These are phyloP conservation scores for Aquilaria agallochum DNA, from an alignment of 441 rosid genomes.

Conservation along the genomic window DNA sequence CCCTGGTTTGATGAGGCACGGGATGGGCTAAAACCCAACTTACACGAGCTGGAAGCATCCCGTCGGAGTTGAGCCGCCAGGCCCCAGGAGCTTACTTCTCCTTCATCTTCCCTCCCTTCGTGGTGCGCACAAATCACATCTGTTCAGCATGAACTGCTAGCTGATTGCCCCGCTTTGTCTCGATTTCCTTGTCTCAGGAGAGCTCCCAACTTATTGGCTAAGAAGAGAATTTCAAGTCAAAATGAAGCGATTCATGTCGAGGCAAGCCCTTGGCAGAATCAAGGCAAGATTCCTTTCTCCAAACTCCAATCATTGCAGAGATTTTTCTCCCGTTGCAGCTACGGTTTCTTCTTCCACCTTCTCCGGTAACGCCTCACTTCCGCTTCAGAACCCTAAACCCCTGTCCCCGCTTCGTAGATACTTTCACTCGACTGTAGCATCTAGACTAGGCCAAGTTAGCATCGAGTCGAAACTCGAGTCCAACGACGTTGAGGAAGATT, in stretches of 20 bases:
- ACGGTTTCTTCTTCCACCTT: slow-evolving; percentile 17
- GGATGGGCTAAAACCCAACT: no score
- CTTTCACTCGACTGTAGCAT: slow-evolving; percentile 36
- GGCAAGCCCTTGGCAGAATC: slow-evolving; percentile 38
- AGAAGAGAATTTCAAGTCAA: no score
- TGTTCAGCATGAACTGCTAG: no score
- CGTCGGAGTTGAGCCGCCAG: slow-evolving; percentile 22
- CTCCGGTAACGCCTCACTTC: slow-evolving; percentile 12
- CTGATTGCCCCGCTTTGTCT: no score
- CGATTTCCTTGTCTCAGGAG: no score
- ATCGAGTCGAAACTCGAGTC: slow-evolving; percentile 13
- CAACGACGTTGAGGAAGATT: slow-evolving; percentile 41
- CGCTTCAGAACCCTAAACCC: slow-evolving; percentile 19
- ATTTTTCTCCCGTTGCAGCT: slow-evolving; percentile 26
- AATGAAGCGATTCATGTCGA: slow-evolving; percentile 41
- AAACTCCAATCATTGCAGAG: slow-evolving; percentile 15
- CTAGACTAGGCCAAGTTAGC: slow-evolving; percentile 17
- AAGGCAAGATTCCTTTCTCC: slow-evolving; percentile 22
- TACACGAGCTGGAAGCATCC: background rate
- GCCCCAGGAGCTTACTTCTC: slow-evolving; percentile 19
- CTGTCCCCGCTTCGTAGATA: slow-evolving; percentile 26
- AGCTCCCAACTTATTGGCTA: no score
- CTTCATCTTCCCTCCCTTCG: slow-evolving; percentile 2
- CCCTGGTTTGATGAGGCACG: no score
- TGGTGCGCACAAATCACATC: no score